Percentiles rank a stretch among this genome's conserved stretches.
phyloP scores from a whole-genome alignment of 192 early-diverging fungal genomes.

The Radiomyces spectabilis region DNA sequence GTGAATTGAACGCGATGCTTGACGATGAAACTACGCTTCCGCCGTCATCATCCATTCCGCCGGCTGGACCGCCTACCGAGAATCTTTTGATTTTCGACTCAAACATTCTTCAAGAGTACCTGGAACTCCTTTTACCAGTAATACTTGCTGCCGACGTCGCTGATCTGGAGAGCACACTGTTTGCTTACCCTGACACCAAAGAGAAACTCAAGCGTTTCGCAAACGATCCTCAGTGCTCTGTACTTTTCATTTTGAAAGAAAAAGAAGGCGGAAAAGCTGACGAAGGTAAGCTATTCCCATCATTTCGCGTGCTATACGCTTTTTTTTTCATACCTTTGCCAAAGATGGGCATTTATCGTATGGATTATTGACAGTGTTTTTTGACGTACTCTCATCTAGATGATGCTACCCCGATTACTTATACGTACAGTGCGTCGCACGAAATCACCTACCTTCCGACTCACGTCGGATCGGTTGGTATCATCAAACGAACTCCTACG shows the following conservation, averaged over 20 bases:
- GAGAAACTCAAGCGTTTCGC: constrained; percentile 73
- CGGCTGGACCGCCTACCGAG: constrained; percentile 7
- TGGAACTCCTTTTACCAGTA: constrained; percentile 64
- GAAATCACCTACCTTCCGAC: constrained; percentile 69
- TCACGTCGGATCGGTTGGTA: constrained; percentile 66
- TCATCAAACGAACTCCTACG: constrained; percentile 69
- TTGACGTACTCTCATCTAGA: constrained; percentile 5
- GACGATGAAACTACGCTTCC: constrained; percentile 14
- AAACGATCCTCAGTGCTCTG: constrained; percentile 61
- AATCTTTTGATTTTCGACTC: constrained; percentile 42
- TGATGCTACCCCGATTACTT: constrained; percentile 31
- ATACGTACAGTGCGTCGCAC: constrained; percentile 54
- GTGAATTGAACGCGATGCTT: constrained; percentile 4
- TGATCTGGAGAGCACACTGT: constrained; percentile 53
- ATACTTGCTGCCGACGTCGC: constrained; percentile 60
- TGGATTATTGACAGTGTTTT: constrained; percentile 23
- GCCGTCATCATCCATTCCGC: not conserved
- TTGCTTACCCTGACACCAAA: constrained; percentile 56
- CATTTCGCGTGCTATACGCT: not conserved
- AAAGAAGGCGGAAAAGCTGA: constrained; percentile 41
- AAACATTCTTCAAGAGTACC: constrained; percentile 56
- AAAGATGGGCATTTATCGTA: not conserved
- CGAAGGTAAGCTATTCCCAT: constrained; percentile 34
- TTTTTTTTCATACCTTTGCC: not conserved
- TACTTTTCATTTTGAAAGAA: constrained; percentile 77